Evolutionary conservation across 495 filamentous ascomycete genomes (phyloP).

Genomic region (Hypoxylon fuscum): DNA sequence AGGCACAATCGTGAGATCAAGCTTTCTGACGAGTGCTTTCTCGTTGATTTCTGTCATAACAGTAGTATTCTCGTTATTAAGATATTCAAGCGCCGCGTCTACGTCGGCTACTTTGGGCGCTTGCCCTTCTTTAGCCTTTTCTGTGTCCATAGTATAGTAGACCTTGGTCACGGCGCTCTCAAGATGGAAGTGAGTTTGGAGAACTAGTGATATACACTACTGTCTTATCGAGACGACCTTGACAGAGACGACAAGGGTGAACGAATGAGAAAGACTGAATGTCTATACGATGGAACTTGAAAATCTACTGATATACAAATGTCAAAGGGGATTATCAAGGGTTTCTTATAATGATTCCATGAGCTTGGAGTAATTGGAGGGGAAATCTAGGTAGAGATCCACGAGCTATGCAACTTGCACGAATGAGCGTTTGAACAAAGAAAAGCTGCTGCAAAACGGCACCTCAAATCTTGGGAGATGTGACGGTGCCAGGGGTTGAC

Average conservation of each 20-base stretch:
- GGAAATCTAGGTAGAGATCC: background rate
- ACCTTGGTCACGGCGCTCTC: background rate
- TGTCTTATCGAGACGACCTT: background rate
- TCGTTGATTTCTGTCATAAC: slow-evolving; percentile 34
- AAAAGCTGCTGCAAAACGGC: background rate
- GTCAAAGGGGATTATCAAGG: background rate
- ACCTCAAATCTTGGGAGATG: background rate
- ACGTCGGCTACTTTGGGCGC: slow-evolving; percentile 21
- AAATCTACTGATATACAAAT: background rate
- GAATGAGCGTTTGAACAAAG: background rate
- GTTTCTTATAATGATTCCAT: background rate
- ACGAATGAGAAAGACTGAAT: background rate
- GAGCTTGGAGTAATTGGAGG: background rate
- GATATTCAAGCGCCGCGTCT: slow-evolving; percentile 37
- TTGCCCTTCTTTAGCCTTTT: slow-evolving; percentile 15
- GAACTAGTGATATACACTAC: background rate
- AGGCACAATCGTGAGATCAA: slow-evolving; percentile 35
- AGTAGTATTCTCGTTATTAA: slow-evolving; percentile 20
- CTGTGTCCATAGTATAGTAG: slow-evolving; percentile 5
- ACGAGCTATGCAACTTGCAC: background rate
- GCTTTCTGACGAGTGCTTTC: slow-evolving; percentile 39
- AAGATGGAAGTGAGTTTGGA: background rate
- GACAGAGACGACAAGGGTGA: background rate
- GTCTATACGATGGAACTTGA: no score
- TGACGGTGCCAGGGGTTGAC: background rate